Percentiles rank a stretch among this genome's conserved stretches.
Evolutionary conservation across 1,284 basidiomycete species (phyloP).

Genomic region (Lignosus rhinocerotis): DNA sequence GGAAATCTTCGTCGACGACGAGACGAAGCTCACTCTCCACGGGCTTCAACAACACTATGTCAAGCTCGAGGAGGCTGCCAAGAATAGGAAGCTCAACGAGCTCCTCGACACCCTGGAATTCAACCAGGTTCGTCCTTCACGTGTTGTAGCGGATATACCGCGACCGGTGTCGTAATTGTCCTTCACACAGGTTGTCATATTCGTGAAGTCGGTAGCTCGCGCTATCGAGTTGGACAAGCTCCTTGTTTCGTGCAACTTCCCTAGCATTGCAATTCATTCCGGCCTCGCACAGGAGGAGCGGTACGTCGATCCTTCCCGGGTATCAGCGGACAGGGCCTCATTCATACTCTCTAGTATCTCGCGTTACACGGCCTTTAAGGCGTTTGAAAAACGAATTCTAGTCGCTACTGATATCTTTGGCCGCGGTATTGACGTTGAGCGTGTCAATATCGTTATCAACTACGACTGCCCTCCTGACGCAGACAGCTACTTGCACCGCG

Average conservation of each 20-base stretch:
- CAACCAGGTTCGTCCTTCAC: constrained; percentile 75
- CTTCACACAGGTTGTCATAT: constrained; percentile 88
- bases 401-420: constrained; percentile 98
- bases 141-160: background rate
- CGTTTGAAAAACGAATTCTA: constrained; percentile 99
- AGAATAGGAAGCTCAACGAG: constrained; percentile 98
- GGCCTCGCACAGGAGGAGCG: constrained; percentile 94
- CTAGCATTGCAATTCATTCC: constrained; percentile 97
- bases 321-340: constrained; percentile 15
- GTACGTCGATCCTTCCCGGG: constrained; percentile 45
- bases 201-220: constrained; percentile 96
- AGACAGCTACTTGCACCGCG: constrained; percentile 97
- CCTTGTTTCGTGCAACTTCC: constrained; percentile 97
- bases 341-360: constrained; percentile 63
- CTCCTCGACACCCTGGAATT: constrained; percentile 96
- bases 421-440: constrained; percentile 96
- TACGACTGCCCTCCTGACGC: constrained; percentile 97
- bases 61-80: constrained; percentile 91
- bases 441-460: constrained; percentile 96
- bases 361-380: constrained; percentile 99
- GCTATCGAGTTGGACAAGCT: constrained; percentile 97
- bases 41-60: constrained; percentile 99
- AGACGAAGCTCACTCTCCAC: constrained; percentile 98
- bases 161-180: background rate
- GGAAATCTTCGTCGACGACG: constrained; percentile 99